A percentile compares a stretch with the other conserved stretches of the same genome.
phyloP scores from a whole-genome alignment of 345 rosid species.

The Crucihimalaya himalaica region DNA sequence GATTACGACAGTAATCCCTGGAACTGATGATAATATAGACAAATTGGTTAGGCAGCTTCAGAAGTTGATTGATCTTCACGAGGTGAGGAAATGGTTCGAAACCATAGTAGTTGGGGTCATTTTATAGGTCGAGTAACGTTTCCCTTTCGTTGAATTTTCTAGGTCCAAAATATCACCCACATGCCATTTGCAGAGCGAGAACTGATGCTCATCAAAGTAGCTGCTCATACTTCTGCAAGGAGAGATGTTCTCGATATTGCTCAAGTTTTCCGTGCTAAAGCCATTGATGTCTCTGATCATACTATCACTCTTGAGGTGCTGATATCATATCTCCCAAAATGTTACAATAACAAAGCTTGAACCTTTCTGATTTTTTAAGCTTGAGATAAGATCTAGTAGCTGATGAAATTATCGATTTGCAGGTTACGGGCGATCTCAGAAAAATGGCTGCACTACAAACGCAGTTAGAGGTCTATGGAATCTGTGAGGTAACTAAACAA shows the following conservation, averaged over 20 bases:
- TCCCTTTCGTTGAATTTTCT: constrained; percentile 13
- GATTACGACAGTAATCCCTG: constrained; percentile 77
- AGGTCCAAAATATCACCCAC: constrained; percentile 64
- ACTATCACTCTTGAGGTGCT: constrained; percentile 73
- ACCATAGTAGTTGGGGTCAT: neutral
- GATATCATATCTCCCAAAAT: constrained; percentile 16
- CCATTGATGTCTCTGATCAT: constrained; percentile 73
- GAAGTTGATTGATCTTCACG: constrained; percentile 67
- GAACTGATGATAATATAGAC: constrained; percentile 66
- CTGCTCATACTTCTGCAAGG: constrained; percentile 60
- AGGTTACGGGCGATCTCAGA: constrained; percentile 66
- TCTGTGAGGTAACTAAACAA: constrained; percentile 58
- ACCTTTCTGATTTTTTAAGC: neutral
- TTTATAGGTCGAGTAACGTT: constrained; percentile 8
- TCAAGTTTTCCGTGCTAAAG: constrained; percentile 61
- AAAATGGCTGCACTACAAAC: constrained; percentile 71
- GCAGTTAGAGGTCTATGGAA: constrained; percentile 59
- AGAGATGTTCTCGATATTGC: constrained; percentile 78
- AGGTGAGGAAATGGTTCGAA: constrained; percentile 46
- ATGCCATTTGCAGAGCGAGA: constrained; percentile 75
- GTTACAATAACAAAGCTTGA: neutral
- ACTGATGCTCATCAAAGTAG: constrained; percentile 69
- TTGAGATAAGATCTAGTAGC: constrained; percentile 15
- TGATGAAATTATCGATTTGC: constrained; percentile 28
- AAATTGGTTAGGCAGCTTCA: constrained; percentile 70